A percentile compares a stretch with the other conserved stretches of the same genome.
These are phyloP conservation scores for Stemphylium lycopersici DNA, from an alignment of 2,329 filamentous ascomycete genomes.

Conservation along the genomic window DNA sequence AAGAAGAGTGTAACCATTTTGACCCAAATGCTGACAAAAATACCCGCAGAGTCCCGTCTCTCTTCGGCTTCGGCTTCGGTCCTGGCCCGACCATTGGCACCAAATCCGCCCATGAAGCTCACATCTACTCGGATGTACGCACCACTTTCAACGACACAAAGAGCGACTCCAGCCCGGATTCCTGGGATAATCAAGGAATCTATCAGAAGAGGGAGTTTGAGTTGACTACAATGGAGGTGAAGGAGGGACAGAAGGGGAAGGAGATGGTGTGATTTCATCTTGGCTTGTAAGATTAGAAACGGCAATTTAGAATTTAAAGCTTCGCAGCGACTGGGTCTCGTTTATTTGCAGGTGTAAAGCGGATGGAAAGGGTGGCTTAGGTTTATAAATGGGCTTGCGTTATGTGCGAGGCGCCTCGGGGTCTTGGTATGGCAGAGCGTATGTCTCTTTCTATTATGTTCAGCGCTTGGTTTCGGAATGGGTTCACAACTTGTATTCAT, in stretches of 20 bases:
- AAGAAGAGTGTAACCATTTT: background rate
- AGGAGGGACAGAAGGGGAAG: constrained; percentile 5
- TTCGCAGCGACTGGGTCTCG: constrained; percentile 2
- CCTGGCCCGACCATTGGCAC: constrained; percentile 15
- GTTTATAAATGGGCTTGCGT: background rate
- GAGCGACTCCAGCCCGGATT: constrained; percentile 20
- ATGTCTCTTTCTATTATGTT: too few relatives aligned
- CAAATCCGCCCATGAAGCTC: constrained; percentile 25
- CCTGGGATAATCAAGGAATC: constrained; percentile 35
- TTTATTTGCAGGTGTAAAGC: background rate
- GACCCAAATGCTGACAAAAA: background rate
- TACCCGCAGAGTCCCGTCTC: constrained; percentile 2
- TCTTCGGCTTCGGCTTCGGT: constrained; percentile 13
- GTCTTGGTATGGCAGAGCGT: too few relatives aligned
- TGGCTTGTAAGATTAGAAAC: background rate
- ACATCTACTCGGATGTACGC: constrained; percentile 29
- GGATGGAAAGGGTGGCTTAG: background rate
- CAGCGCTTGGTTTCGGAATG: too few relatives aligned
- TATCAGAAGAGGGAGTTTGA: constrained; percentile 35
- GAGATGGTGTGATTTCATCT: constrained; percentile 4
- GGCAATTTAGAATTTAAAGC: constrained; percentile 6
- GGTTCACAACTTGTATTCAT: too few relatives aligned
- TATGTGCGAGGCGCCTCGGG: background rate
- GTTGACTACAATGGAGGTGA: constrained; percentile 27
- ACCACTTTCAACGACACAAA: constrained; percentile 19